Evolutionary conservation across 2,329 filamentous ascomycete species (phyloP), one percentile per base, ranked within the genome.

Genomic region (Clonostachys rosea): DNA sequence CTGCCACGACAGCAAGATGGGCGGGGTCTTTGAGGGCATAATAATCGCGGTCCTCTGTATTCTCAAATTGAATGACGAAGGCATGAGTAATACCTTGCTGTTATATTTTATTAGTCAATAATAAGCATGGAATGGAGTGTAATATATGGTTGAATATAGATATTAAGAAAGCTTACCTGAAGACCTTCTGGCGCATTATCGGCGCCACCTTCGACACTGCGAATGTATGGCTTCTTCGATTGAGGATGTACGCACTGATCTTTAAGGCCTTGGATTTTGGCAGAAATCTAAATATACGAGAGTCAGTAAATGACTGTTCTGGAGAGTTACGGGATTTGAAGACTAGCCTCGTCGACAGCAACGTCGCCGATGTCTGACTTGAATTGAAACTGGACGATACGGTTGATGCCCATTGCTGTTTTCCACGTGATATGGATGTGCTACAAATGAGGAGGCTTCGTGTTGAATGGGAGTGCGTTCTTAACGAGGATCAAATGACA

Each of bases 31-130:
- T 40, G 12, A 40, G 18, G 36, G 42, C 35, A 35, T 44, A 48
- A 30, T 44, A 48, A 43, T 48, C 42, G 17, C 46, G 42, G 42
- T 48, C 41, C 18, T 48, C 41, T 11, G 24, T 12, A 18, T 34
- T 40, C 13, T 48, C 42, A 18, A 48, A 48, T 36, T 48, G 73
- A 11, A 78, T 74, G 3, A 90, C 76, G 53, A 89, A 89, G 0
- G 73, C 83, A 59, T 90, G 86, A 2, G 82, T 82, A 46, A 84
- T 78, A 1, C 76, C 83, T 42, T 74, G 71, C 82, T 81, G 52
- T 34, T 20, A 3, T 24, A 24, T 7, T 44, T 13, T 34, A 12
- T 5, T 18, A 34, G 34, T 44, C 35, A 49, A 34, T 37, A 30
- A 33, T 20, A 24, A 40, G 7, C 41, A 4, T 13, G 18, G 7